Percentiles rank a stretch among this genome's conserved stretches.
Evolutionary conservation across 495 filamentous ascomycete genomes (phyloP).

Genomic region (Aspergillus sclerotiicarbonarius): DNA sequence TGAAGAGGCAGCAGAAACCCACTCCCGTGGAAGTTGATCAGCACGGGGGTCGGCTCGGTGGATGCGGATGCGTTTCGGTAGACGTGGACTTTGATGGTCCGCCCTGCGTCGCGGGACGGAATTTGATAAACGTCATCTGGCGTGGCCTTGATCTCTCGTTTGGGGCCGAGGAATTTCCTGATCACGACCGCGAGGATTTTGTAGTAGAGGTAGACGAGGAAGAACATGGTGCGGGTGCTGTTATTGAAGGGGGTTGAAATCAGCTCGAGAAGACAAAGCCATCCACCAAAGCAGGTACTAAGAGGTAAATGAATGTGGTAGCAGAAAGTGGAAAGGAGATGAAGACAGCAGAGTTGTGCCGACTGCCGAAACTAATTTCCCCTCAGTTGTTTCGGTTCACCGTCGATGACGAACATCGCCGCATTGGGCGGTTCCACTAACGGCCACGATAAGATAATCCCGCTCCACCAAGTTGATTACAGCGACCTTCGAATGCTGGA

Average conservation of each 20-base stretch:
- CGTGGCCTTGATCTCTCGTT: slow-evolving; percentile 12
- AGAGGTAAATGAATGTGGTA: not conserved
- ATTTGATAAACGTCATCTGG: slow-evolving; percentile 40
- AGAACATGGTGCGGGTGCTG: slow-evolving; percentile 17
- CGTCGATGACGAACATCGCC: too few species aligned
- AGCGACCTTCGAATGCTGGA: too few species aligned
- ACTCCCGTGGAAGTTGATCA: slow-evolving; percentile 47
- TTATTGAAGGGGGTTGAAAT: not conserved
- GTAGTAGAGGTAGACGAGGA: slow-evolving; percentile 24
- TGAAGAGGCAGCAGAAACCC: slow-evolving; percentile 43
- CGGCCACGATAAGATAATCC: not conserved
- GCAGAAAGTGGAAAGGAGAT: too few species aligned
- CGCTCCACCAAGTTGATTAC: not conserved
- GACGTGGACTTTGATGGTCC: slow-evolving; percentile 46
- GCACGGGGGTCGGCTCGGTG: slow-evolving; percentile 32
- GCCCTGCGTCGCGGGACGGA: slow-evolving; percentile 38
- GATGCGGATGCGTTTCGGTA: slow-evolving; percentile 31
- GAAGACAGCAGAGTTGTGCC: too few species aligned
- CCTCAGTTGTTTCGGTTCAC: too few species aligned
- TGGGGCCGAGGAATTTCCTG: slow-evolving; percentile 10
- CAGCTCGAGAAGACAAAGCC: not conserved
- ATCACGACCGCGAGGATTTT: slow-evolving; percentile 27
- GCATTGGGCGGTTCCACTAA: not conserved
- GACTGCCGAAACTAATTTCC: too few species aligned
- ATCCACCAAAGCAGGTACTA: not conserved